Percentiles rank a stretch among this genome's conserved stretches.
These are phyloP conservation scores for Aureobasidium subglaciale DNA, from an alignment of 2,329 filamentous ascomycete genomes.

Conservation along the genomic window DNA sequence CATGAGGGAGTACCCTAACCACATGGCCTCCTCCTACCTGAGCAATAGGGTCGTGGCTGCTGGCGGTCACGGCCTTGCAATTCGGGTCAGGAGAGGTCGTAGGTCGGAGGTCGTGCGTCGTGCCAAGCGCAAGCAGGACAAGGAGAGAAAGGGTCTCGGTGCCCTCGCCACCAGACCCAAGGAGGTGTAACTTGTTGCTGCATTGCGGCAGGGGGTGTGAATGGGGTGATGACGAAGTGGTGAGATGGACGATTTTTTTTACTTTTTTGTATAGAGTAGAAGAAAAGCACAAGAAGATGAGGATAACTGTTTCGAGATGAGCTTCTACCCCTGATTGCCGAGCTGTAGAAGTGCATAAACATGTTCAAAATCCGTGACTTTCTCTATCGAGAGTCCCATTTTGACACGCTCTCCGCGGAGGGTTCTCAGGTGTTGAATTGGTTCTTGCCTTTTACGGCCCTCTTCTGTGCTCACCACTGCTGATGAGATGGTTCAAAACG, in stretches of 20 bases:
- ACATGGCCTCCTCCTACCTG: background rate
- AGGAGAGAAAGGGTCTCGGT: background rate
- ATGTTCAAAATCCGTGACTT: background rate
- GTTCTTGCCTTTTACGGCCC: too few species aligned
- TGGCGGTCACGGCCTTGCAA: background rate
- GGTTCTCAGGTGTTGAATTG: too few species aligned
- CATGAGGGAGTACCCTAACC: background rate
- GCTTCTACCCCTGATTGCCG: background rate
- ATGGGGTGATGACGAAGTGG: background rate
- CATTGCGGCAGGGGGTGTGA: background rate
- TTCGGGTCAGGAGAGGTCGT: background rate
- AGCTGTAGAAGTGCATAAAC: background rate
- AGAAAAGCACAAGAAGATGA: background rate
- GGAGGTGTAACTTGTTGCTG: background rate
- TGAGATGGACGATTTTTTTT: background rate
- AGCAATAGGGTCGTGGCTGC: background rate
- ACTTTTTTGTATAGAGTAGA: background rate
- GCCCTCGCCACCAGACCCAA: background rate
- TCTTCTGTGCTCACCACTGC: too few species aligned
- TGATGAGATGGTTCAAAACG: too few species aligned
- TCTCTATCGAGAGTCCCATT: background rate
- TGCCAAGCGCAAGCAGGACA: background rate
- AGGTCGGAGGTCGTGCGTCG: too few species aligned
- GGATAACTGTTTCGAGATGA: background rate
- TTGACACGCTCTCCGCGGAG: background rate